Percentiles rank a stretch among this genome's conserved stretches.
phyloP scores from a whole-genome alignment of 2,329 filamentous ascomycete genomes.

The Sarocladium strictum region DNA sequence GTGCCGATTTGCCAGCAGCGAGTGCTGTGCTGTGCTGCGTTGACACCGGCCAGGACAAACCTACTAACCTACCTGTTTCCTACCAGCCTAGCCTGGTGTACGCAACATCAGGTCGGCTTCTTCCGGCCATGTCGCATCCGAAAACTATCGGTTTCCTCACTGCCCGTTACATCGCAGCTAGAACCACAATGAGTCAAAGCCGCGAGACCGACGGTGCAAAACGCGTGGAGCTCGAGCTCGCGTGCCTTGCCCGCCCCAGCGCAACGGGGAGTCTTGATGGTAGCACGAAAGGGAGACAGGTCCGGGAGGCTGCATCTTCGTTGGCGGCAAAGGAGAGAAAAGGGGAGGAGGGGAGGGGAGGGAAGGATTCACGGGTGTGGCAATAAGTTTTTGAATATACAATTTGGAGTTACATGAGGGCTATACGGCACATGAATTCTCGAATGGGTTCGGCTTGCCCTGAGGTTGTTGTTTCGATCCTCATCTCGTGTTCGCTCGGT shows the following conservation, averaged over 20 bases:
- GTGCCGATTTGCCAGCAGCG: too few species aligned
- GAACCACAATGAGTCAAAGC: neutral
- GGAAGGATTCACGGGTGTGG: neutral
- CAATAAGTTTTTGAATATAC: neutral
- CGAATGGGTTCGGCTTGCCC: too few species aligned
- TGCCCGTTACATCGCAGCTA: neutral
- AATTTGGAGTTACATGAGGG: neutral
- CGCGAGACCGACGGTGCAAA: neutral
- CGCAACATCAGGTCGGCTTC: too few species aligned
- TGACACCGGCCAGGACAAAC: too few species aligned
- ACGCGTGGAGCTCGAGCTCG: neutral
- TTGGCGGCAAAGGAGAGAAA: neutral
- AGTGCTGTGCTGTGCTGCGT: too few species aligned
- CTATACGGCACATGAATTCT: neutral
- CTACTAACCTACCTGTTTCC: too few species aligned
- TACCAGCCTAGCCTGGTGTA: too few species aligned
- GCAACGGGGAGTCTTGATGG: neutral
- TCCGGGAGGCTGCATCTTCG: neutral
- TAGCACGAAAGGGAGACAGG: neutral
- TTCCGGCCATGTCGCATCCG: neutral
- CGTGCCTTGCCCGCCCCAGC: neutral
- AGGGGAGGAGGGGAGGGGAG: neutral
- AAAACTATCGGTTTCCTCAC: neutral
- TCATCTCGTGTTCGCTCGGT: too few species aligned
- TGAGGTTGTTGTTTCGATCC: too few species aligned